Percentiles rank a stretch among this genome's conserved stretches.
These are phyloP conservation scores for Erodium chrysanthum DNA, from an alignment of 441 rosid species.

Conservation along the genomic window DNA sequence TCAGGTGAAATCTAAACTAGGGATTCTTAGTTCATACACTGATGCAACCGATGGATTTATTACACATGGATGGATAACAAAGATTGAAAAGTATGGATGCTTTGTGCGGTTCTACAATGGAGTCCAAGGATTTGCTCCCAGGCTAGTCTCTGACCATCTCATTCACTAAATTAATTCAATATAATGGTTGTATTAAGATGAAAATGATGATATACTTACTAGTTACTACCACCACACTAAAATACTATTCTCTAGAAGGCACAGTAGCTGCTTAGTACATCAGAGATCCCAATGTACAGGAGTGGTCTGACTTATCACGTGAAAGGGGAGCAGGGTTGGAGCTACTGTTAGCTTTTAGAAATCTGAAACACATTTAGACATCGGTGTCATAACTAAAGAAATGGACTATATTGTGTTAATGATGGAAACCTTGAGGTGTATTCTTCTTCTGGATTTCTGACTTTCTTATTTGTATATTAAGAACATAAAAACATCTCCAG, in stretches of 20 bases:
- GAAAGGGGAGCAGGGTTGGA: background rate
- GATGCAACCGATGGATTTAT: constrained; percentile 77
- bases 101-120: constrained; percentile 93
- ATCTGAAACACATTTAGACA: background rate
- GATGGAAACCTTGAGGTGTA: background rate
- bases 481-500: no score
- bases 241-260: background rate
- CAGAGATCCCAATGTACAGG: background rate
- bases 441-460: no score
- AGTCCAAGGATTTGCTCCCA: constrained; percentile 90
- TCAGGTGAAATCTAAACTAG: constrained; percentile 88
- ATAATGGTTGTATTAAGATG: background rate
- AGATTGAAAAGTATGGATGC: constrained; percentile 93
- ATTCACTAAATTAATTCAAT: background rate
- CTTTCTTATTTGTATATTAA: no score
- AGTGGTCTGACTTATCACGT: background rate
- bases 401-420: background rate
- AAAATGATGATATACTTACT: background rate
- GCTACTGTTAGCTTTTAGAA: background rate
- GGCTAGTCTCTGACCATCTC: constrained; percentile 36
- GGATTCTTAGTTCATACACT: constrained; percentile 70
- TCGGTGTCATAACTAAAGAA: background rate
- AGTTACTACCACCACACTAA: background rate
- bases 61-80: constrained; percentile 97
- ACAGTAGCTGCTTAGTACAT: background rate